Evolutionary conservation across 2,329 filamentous ascomycete species (phyloP), one percentile per base, ranked within the genome.

Genomic region (Chalara sp.): DNA sequence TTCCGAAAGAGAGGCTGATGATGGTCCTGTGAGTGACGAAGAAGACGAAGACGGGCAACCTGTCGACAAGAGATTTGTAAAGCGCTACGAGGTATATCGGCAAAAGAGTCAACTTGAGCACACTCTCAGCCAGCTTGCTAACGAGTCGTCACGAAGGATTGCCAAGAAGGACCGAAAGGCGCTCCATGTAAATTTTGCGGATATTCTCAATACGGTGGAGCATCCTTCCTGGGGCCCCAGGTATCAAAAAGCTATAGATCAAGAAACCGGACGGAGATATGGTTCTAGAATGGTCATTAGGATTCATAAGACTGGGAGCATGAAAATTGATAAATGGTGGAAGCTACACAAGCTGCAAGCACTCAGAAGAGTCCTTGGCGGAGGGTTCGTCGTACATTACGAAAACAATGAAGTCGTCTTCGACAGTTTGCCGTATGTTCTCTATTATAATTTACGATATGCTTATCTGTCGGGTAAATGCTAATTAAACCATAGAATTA

Each of bases 311-410:
- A 76, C 74, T 44, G 78, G 80, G 3, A 74, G 77, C 48, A 78
- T 87, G 71, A 75, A 71, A 47, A 80, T 88, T 47, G 83, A 88
- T 65, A 76, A 78, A 56, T 89, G 85, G 85, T 88, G 84, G 84
- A 88, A 88, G 66, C 70, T 86, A 59, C 73, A 81, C 58, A 73
- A 83, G 32, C 67, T 87, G 47, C 79, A 82, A 53, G 76, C 77
- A 3, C 67, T 88, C 48, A 76, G 80, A 61, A 68, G 83, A 39
- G 69, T 83, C 32, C 68, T 87, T 40, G 78, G 80, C 52, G 76
- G 78, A 11, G 82, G 82, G 0, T 83, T 86, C 57, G 66, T 81
- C 44, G 73, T 74, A 47, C 82, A 86, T 67, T 85, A 83, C 62
- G 75, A 81, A 61, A 70, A 74, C 43, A 85, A 85, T 60, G 72